Conservation (phyloP, 1,284 basidiomycete species). For the Fomitopsis palustris region DNA sequence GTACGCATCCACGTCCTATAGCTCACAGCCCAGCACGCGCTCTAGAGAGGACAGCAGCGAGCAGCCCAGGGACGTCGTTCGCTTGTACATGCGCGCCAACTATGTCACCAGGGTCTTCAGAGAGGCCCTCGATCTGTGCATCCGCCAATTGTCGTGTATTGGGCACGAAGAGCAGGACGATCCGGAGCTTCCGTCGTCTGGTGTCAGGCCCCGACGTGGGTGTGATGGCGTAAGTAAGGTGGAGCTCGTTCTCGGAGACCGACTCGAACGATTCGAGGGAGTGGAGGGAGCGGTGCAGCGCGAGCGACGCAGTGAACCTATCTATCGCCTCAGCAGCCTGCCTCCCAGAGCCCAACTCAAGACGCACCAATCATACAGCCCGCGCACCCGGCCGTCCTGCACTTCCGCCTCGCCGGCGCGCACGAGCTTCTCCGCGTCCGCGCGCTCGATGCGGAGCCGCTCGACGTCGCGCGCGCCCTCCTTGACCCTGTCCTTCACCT, state of each 20-base stretch:
- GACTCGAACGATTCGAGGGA: conserved; percentile 57
- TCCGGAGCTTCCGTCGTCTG: conserved; percentile 33
- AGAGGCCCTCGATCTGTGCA: conserved; percentile 50
- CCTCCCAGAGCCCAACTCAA: neutral
- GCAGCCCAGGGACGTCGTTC: conserved; percentile 69
- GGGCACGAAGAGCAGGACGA: conserved; percentile 64
- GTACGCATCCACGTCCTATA: neutral
- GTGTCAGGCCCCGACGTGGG: conserved; percentile 16
- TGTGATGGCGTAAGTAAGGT: conserved; percentile 57
- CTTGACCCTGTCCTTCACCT: conserved; percentile 56
- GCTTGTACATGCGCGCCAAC: conserved; percentile 60
- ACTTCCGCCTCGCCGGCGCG: conserved; percentile 59
- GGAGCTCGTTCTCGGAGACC: conserved; percentile 71
- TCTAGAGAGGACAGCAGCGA: conserved; percentile 59
- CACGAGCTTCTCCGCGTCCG: conserved; percentile 67
- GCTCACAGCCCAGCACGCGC: conserved; percentile 26
- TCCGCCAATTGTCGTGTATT: conserved; percentile 61
- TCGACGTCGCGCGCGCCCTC: conserved; percentile 58
- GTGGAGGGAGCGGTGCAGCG: conserved; percentile 59
- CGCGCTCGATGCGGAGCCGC: conserved; percentile 56
- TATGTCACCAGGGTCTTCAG: conserved; percentile 56
- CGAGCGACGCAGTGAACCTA: conserved; percentile 69
- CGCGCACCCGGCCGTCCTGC: conserved; percentile 59
- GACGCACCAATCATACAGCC: conserved; percentile 66
- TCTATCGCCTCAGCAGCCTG: neutral